phyloP scores from a whole-genome alignment of 441 rosid species.

The Brassica balearica region DNA sequence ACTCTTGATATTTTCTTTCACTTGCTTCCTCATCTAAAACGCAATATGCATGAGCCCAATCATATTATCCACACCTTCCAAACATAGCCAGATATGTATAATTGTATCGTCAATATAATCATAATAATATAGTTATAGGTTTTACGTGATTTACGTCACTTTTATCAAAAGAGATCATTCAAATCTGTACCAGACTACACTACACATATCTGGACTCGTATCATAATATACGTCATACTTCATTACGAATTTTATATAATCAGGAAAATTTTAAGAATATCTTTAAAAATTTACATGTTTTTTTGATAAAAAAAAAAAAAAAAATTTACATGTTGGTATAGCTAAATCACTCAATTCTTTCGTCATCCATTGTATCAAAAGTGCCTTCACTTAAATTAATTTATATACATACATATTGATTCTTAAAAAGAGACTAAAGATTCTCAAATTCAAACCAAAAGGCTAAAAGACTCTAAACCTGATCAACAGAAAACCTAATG shows the following conservation, averaged over 20 bases:
- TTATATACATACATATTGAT: no score
- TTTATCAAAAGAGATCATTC: no score
- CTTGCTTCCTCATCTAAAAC: neutral
- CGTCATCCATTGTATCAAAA: neutral
- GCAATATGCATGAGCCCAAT: neutral
- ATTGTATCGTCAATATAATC: neutral
- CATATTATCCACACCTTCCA: neutral
- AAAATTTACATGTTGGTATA: neutral
- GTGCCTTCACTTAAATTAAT: neutral
- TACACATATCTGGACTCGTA: neutral
- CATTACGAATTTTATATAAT: neutral
- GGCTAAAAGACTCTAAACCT: neutral
- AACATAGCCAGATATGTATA: neutral
- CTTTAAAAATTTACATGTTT: neutral
- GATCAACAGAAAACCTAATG: neutral
- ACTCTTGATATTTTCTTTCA: neutral
- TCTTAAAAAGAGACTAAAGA: no score
- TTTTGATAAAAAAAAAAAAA: no score
- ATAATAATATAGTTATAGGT: no score
- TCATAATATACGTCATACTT: neutral
- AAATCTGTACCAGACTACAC: neutral
- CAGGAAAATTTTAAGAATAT: neutral
- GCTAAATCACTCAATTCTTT: neutral
- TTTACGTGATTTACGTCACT: neutral
- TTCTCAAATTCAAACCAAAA: no score